phyloP scores from a whole-genome alignment of 2,329 filamentous ascomycete genomes.

The Lasiodiplodia sp. region DNA sequence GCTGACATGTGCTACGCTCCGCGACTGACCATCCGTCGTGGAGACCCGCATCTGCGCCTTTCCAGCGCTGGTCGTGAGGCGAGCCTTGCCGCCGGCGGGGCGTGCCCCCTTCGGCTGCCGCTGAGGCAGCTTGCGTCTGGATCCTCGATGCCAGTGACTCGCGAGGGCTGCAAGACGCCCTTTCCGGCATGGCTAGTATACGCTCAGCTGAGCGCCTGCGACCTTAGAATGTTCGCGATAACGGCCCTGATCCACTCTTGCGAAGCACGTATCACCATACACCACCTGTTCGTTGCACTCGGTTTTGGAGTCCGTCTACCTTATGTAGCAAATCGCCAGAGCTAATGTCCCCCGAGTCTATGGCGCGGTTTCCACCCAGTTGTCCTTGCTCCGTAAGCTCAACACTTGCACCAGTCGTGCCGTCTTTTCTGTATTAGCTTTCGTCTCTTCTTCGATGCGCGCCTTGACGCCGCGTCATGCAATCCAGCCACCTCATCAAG shows the following conservation, averaged over 20 bases:
- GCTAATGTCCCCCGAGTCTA: not conserved
- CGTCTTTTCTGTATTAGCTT: conserved; percentile 13
- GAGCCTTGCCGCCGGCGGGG: conserved; percentile 6
- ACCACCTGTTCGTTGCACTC: conserved; percentile 3
- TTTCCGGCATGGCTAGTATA: conserved; percentile 7
- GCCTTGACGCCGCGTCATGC: conserved; percentile 17
- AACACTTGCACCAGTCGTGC: not conserved
- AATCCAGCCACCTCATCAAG: conserved; percentile 14
- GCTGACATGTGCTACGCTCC: conserved; percentile 13
- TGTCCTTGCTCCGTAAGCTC: conserved; percentile 11
- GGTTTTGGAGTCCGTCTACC: conserved; percentile 3
- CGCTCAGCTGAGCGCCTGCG: not conserved
- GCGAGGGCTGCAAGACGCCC: not conserved
- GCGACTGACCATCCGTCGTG: conserved; percentile 5
- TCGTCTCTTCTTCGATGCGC: conserved; percentile 8
- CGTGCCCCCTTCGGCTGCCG: conserved; percentile 2
- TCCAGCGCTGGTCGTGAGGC: not conserved
- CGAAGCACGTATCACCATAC: conserved; percentile 5
- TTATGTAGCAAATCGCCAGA: conserved; percentile 9
- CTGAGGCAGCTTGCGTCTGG: conserved; percentile 23
- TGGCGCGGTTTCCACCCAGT: conserved; percentile 2
- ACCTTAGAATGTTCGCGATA: not conserved
- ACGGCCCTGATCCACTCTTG: not conserved
- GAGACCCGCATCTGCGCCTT: conserved; percentile 1
- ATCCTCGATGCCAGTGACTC: not conserved